Evolutionary conservation across 495 filamentous ascomycete genomes (phyloP), one percentile per base, ranked within the genome.

Genomic region (Xylaria curta): DNA sequence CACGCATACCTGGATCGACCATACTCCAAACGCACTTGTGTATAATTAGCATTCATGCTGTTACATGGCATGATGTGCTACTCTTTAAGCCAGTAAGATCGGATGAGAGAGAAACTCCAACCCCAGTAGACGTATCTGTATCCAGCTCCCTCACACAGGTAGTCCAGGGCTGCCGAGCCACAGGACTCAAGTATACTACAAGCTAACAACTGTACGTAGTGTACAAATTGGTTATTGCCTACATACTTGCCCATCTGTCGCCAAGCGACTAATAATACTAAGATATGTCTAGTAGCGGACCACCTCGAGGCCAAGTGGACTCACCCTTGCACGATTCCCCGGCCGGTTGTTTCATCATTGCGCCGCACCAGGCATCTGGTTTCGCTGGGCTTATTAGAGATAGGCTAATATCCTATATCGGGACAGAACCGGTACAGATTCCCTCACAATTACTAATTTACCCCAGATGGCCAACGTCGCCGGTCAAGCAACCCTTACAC

Each of bases 301-400:
- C 63, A 56, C 10, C 49, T 56, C 13, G 5, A 19, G 63, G 44
- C 62, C 15, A 47, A 56, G 67, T 66, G 51, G 61, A 54, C 40
- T 33, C 44, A 38, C 8, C 62, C 69, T 60, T 54, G 61, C 33
- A 19, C 69, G 59, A 33, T 65, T 71, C 40, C 24, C 61, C 31
- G 66, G 62, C 69, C 69, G 69, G 61, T 59, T 65, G 69, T 71
- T 71, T 71, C 69, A 71, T 65, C 38, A 28, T 71, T 54, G 61
- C 62, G 62, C 69, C 66, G 66, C 66, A 69, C 66, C 49, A 69
- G 33, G 53, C 66, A 28, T 69, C 53, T 61, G 66, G 66, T 69
- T 69, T 69, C 53, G 56, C 53, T 59, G 66, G 66, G 66, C 66
- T 69, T 46, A 60, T 69, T 59, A 47, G 38, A 60, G 66, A 42